Conservation (phyloP, 116 monocot genomes). For the Phalaenopsis hybrid region DNA sequence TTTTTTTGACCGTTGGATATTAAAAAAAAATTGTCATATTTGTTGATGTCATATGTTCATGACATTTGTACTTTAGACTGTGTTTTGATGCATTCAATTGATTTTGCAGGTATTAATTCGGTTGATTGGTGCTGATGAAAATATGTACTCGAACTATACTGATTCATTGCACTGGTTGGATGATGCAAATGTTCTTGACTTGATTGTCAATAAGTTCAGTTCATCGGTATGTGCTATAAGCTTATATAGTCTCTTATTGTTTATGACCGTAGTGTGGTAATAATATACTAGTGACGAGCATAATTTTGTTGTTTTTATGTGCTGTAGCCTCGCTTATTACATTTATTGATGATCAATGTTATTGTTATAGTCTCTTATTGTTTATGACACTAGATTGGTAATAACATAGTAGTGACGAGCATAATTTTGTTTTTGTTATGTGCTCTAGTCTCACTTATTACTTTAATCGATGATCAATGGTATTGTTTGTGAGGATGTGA, state of each 20-base stretch:
- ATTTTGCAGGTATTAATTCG: conserved; percentile 62
- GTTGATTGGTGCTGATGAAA: too few species aligned
- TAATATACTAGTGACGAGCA: too few species aligned
- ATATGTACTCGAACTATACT: too few species aligned
- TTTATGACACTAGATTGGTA: background rate
- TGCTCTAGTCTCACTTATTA: background rate
- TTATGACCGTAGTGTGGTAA: too few species aligned
- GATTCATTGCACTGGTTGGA: too few species aligned
- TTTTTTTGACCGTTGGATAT: background rate
- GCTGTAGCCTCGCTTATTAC: background rate
- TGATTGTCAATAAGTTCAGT: too few species aligned
- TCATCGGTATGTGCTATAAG: too few species aligned
- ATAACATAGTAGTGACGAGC: background rate
- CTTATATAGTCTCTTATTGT: too few species aligned
- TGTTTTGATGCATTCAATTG: background rate
- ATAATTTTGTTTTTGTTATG: background rate
- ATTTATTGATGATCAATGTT: background rate
- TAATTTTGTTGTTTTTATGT: background rate
- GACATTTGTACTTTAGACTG: background rate
- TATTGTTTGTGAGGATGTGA: background rate
- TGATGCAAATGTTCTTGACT: too few species aligned
- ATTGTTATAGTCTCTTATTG: background rate
- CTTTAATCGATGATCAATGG: background rate
- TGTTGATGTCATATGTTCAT: background rate
- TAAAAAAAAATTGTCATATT: background rate